Base-by-base conservation (phyloP, 805 yeast genomes). In the Babjeviella inositovora region DNA sequence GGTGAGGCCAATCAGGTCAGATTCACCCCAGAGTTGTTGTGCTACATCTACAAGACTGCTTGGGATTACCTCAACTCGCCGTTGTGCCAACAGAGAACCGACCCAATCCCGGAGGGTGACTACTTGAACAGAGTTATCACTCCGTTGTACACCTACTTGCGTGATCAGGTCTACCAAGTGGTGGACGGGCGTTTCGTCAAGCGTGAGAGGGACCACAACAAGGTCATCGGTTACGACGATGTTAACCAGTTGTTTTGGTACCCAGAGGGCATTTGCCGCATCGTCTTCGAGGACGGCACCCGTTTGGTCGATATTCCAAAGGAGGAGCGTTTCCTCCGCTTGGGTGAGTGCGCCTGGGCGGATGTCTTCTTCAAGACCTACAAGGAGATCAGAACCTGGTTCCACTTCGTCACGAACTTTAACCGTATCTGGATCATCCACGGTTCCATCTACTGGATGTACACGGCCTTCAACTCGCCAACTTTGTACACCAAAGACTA, bases 1-100 rank as follows among this genome's bases (percentile, higher is more conserved):
- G 85, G 85, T 17, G 85, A 77, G 42, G 75, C 84, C 5, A 73
- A 71, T 41, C 75, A 70, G 41, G 51, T 63, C 14, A 39, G 71
- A 26, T 63, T 60, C 31, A 45, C 57, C 38, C 70, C 71, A 1
- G 96, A 84, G 61, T 65, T 77, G 55, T 57, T 90, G 32, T 81
- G 95, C 66, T 90, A 79, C 65, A 73, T 90, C 43, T 92, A 72
- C 68, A 87, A 92, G 61, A 80, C 93, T 50, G 94, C 96, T 28
- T 64, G 65, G 34, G 62, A 43, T 20, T 40, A 47, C 34, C 39
- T 37, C 46, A 49, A 39, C 47, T 45, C 8, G 44, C 44, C 14
- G 53, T 52, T 4, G 72, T 65, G 34, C 10, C n/a, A 7, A 15
- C 13, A 13, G 15, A 11, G 7, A n/a, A n/a, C n/a, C n/a, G n/a